Base-by-base conservation (phyloP, 305 asterid genomes). In the Fraxinus albicans region DNA sequence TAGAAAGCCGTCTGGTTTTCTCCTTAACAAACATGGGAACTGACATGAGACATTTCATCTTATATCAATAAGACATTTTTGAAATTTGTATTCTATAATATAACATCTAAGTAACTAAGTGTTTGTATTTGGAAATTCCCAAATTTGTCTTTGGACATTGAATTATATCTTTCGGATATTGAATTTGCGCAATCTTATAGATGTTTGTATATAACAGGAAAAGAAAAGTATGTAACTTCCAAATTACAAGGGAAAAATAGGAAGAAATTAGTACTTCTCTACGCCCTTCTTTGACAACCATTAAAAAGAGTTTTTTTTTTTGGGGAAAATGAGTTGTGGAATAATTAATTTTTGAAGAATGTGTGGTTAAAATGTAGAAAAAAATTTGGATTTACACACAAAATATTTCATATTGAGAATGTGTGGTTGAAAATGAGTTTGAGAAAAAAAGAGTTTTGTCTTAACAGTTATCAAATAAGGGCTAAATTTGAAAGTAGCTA, bases 21-120 rank as follows among this genome's bases (percentile, higher is more conserved):
- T 55, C 33, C 80, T 74, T 63, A 25, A 53, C 69, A 44, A 27
- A 69, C 74, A 74, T 77, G 88, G 74, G 50, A 60, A 77, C 72
- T 44, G 58, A 82, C 27, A 15, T 75, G 81, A 67, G 74, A 35
- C 6, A 55, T 27, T 42, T 19, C 79, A 67, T 58, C 77, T 73
- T 34, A 77, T 77, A 8, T 76, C 36, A 77, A 40, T n/a, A 31
- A n/a, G 70, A 23, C 55, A 38, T 36, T 55, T 76, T 33, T 25
- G 74, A 36, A 72, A 79, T 36, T 55, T 72, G 25, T 55, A 40
- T 19, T 40, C 50, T 69, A 21, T 63, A 63, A 63, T 21, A 33
- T 63, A 25, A 63, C 72, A 23, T 63, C 72, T 63, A 63, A 63
- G 72, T 63, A 23, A 63, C 72, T 23, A 25, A 21, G 34, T 63